These are phyloP conservation scores for Talaromyces sp. DNA, from an alignment of 2,329 filamentous ascomycete species.

Conservation along the genomic window DNA sequence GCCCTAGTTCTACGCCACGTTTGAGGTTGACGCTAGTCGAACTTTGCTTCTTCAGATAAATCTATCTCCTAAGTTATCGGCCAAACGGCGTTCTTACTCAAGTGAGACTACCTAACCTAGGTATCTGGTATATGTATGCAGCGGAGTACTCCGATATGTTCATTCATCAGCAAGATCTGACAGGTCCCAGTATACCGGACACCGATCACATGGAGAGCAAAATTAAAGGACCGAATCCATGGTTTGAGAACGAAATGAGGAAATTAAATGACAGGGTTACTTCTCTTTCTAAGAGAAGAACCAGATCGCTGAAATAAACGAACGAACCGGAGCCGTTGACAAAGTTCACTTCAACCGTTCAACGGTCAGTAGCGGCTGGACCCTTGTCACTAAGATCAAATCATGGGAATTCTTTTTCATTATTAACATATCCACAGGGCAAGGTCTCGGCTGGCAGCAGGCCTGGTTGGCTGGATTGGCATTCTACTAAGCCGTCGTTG, in stretches of 20 bases:
- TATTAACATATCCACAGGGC: no score
- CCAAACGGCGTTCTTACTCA: no score
- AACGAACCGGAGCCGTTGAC: not conserved
- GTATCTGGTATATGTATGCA: no score
- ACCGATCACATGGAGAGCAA: not conserved
- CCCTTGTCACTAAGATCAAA: not conserved
- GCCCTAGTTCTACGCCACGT: slow-evolving; percentile 2
- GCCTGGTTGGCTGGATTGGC: not conserved
- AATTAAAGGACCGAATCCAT: slow-evolving; percentile 5
- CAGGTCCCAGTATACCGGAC: not conserved
- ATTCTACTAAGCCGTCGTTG: no score
- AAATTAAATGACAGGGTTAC: slow-evolving; percentile 3
- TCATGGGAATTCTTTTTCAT: no score
- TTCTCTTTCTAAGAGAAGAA: not conserved
- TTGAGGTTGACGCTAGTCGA: slow-evolving; percentile 3
- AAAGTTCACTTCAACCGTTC: slow-evolving; percentile 10
- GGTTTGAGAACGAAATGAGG: slow-evolving; percentile 8
- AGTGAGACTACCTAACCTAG: no score
- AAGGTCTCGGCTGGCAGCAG: not conserved
- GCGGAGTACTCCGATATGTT: not conserved
- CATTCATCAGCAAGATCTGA: not conserved
- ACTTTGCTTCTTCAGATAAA: not conserved
- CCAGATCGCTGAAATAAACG: not conserved
- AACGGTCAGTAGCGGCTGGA: slow-evolving; percentile 13
- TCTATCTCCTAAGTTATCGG: no score